Evolutionary conservation across 805 yeast species (phyloP).

Genomic region (Kazachstania psychrophila): DNA sequence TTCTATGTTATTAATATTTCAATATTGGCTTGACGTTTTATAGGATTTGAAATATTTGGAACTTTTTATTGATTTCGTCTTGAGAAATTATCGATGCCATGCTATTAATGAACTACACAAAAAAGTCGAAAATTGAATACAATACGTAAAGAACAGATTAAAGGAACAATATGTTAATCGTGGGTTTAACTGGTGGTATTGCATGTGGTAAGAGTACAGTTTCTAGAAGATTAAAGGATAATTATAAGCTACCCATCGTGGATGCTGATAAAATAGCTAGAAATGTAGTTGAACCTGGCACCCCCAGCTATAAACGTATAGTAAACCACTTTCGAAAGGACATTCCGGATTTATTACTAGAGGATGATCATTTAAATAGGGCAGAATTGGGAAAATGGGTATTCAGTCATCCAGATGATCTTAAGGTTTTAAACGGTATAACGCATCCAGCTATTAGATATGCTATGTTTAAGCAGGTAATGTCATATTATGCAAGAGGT

Average conservation of each 20-base stretch:
- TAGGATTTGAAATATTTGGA: no score
- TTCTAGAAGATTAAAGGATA: slow-evolving; percentile 45
- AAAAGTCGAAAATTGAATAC: neutral
- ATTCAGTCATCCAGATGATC: slow-evolving; percentile 54
- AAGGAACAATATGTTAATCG: slow-evolving; percentile 47
- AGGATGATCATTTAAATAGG: slow-evolving; percentile 48
- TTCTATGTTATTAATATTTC: no score
- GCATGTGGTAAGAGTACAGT: slow-evolving; percentile 96
- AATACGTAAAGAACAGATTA: neutral
- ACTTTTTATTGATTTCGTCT: no score
- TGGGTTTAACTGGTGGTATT: slow-evolving; percentile 97
- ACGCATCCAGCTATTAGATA: slow-evolving; percentile 78
- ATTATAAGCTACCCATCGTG: slow-evolving; percentile 49
- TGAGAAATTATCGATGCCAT: neutral
- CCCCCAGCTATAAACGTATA: slow-evolving; percentile 56
- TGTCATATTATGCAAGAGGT: slow-evolving; percentile 50
- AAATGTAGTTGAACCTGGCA: slow-evolving; percentile 76
- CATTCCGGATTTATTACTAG: slow-evolving; percentile 38
- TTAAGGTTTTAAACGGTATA: slow-evolving; percentile 55
- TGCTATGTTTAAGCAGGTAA: slow-evolving; percentile 50
- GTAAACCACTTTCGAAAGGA: slow-evolving; percentile 48
- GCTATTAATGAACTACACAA: no score
- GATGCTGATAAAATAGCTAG: slow-evolving; percentile 91
- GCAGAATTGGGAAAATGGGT: slow-evolving; percentile 69
- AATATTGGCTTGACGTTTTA: no score